phyloP scores from a whole-genome alignment of 108 stramenopile species.

The Licmophora abbreviata region DNA sequence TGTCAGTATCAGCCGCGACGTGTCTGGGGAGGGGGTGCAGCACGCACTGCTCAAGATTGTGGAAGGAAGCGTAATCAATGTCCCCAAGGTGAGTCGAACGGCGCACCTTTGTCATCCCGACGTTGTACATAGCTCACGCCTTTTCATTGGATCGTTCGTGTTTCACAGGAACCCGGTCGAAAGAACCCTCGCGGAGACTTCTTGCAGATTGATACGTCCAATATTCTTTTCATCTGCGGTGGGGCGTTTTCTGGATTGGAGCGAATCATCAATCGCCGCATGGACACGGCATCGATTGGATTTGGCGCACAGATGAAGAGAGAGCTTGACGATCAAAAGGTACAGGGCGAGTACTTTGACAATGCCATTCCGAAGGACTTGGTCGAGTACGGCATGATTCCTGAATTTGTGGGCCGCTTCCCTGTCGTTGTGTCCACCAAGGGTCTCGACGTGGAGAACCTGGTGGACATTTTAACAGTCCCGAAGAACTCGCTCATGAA shows the following conservation, averaged over 20 bases:
- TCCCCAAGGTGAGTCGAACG: slow-evolving; percentile 82
- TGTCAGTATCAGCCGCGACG: slow-evolving; percentile 92
- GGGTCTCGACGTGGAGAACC: slow-evolving; percentile 80
- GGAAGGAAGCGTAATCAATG: slow-evolving; percentile 96
- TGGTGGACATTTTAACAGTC: slow-evolving; percentile 91
- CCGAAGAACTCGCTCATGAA: slow-evolving; percentile 95
- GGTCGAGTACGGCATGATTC: slow-evolving; percentile 92
- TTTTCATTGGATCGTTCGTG: neutral
- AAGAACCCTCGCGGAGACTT: slow-evolving; percentile 95
- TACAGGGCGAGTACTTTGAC: slow-evolving; percentile 85
- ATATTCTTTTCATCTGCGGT: slow-evolving; percentile 97
- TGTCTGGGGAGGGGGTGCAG: slow-evolving; percentile 96
- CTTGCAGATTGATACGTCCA: slow-evolving; percentile 94
- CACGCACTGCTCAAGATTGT: slow-evolving; percentile 98
- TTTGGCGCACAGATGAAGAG: slow-evolving; percentile 96
- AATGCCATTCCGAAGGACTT: slow-evolving; percentile 92
- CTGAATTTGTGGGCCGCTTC: slow-evolving; percentile 96
- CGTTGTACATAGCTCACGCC: too few species aligned
- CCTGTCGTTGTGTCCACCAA: slow-evolving; percentile 94
- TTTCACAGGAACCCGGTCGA: slow-evolving; percentile 69
- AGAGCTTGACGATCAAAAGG: slow-evolving; percentile 77
- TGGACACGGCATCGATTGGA: slow-evolving; percentile 90
- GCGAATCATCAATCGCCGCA: slow-evolving; percentile 83
- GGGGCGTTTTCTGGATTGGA: slow-evolving; percentile 97
- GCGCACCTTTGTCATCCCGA: neutral